Base-by-base conservation (phyloP, 2,329 filamentous ascomycete genomes). In the Delphinella strobiligena region DNA sequence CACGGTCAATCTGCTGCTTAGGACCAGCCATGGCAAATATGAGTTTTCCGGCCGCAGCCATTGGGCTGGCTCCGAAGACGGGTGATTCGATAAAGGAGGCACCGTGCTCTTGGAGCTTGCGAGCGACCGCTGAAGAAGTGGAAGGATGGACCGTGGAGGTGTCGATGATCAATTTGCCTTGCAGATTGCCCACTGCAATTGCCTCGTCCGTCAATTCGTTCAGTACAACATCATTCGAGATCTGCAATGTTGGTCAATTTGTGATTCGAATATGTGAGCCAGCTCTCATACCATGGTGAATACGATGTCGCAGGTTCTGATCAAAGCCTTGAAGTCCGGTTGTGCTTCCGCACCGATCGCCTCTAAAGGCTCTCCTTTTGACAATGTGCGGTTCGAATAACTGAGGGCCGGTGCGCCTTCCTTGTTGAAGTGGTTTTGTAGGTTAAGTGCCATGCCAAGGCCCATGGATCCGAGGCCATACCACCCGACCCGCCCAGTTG, bases 391-490 rank as follows among this genome's bases (percentile, higher is more conserved):
- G 19, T 43, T 43, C 31, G 34, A 38, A 29, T 31, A 43, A 29
- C 38, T 38, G 24, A 43, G 30, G 5, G 35, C 31, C 15, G 9
- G 9, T 33, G 12, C 31, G 14, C 37, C 37, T 11, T 39, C 37
- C 19, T 43, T 45, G 4, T 29, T 19, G 1, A 65, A 51, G 40
- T 64, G 61, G 15, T 54, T 55, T 51, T 65, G 61, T 5, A 65
- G 54, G 40, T 65, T 65, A 34, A 50, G 53, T 40, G 62, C 61
- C 62, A 65, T 65, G 46, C 58, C 59, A 12, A 61, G 58, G 44
- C 62, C 62, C 62, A 65, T 65, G 24, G 62, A 65, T 30, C 62
- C 62, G 37, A 65, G 60, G 44, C 62, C 62, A 49, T 60, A 42
- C 40, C n/a, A n/a, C n/a, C n/a, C n/a, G n/a, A n/a, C n/a, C n/a